Evolutionary conservation across 495 filamentous ascomycete species (phyloP), one percentile per base, ranked within the genome.

Genomic region (Penicillium taxi): DNA sequence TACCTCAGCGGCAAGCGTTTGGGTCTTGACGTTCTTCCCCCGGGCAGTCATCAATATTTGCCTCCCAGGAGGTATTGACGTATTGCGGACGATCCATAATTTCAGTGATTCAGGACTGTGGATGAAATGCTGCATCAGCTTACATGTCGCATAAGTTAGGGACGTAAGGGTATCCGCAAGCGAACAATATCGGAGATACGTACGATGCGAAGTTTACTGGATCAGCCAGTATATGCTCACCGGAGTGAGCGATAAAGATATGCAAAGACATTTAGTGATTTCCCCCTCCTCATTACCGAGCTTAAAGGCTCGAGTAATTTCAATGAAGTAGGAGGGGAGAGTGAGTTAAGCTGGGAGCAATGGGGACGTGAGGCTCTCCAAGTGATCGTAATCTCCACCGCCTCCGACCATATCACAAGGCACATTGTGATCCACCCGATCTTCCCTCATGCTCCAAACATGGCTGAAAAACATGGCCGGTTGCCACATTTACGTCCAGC

Each of bases 191-290:
- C 40, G 17, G n/a, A n/a, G n/a, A 39, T 31, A 70, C 79, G 55
- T 69, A 88, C 82, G 78, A 80, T 39, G 74, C 59, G 56, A 86
- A 78, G 31, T 75, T 73, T 32, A 74, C 70, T 16, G 75, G 73
- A 61, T 93, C 84, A 44, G 82, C 69, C 49, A 74, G 69, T 55
- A 88, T 72, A 66, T 81, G 80, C 69, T 86, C 78, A 69, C 88
- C 88, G 50, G 82, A 82, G 69, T 91, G 87, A 69, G 85, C 88
- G 42, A 91, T 76, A 61, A 82, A 83, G 60, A 95, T 77, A 60
- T 86, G 75, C 56, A 85, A 67, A 64, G 81, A 80, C 76, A 88
- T 87, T 14, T 48, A 64, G 81, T 79, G 75, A 88, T 87, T 14
- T 48, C 57, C 62, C 61, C 58, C 57, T 47, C 45, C 59, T 53